Evolutionary conservation across 1,284 basidiomycete species (phyloP).

Genomic region (Moesziomyces sp.): DNA sequence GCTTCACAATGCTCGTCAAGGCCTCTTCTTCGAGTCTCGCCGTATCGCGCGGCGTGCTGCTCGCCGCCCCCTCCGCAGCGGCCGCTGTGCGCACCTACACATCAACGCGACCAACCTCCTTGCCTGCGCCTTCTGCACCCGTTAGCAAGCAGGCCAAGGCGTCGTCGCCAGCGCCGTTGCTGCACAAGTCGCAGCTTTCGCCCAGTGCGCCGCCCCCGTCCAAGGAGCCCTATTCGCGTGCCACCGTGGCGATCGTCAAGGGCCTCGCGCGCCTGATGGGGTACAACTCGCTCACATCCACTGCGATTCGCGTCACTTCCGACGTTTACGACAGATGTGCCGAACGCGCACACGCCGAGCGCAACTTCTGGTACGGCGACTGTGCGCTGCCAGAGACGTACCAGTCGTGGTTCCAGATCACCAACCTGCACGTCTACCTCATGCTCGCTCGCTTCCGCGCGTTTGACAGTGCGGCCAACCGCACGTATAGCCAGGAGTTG

Average conservation of each 20-base stretch:
- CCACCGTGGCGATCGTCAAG: slow-evolving; percentile 60
- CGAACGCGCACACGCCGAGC: slow-evolving; percentile 68
- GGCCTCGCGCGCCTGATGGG: slow-evolving; percentile 71
- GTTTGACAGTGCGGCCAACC: slow-evolving; percentile 77
- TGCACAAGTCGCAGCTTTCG: slow-evolving; percentile 54
- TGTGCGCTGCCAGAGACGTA: slow-evolving; percentile 91
- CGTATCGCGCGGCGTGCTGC: slow-evolving; percentile 16
- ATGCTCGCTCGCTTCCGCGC: slow-evolving; percentile 87
- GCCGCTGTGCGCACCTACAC: slow-evolving; percentile 13
- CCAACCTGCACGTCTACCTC: slow-evolving; percentile 92
- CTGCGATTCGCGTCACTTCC: slow-evolving; percentile 72
- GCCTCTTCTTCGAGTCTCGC: slow-evolving; percentile 24
- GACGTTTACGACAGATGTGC: slow-evolving; percentile 72
- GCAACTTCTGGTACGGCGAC: slow-evolving; percentile 70
- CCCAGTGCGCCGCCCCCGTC: slow-evolving; percentile 51
- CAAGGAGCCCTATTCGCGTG: slow-evolving; percentile 42
- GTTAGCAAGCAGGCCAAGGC: background rate
- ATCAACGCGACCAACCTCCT: slow-evolving; percentile 6
- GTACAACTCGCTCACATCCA: slow-evolving; percentile 71
- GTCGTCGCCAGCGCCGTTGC: slow-evolving; percentile 16
- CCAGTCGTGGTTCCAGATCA: slow-evolving; percentile 96
- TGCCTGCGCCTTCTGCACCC: background rate
- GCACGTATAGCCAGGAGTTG: slow-evolving; percentile 79
- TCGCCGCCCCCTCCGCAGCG: slow-evolving; percentile 10
- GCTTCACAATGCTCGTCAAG: slow-evolving; percentile 24